Base-by-base conservation (phyloP, 169 alveolate genomes). In the Plasmodium malariae region DNA sequence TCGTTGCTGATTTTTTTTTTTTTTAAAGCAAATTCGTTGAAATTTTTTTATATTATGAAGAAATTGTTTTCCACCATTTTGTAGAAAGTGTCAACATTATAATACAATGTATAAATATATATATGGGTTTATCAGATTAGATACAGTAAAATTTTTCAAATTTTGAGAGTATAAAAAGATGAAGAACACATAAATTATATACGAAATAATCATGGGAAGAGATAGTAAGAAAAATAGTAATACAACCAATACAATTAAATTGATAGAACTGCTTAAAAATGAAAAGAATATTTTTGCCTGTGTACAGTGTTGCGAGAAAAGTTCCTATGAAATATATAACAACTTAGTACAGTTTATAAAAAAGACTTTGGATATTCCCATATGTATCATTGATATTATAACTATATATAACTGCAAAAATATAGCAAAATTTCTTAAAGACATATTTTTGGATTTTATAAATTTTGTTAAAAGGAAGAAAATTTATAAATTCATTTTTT, bases 281-380 rank as follows among this genome's bases (percentile, higher is more conserved):
- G 37, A 68, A 28, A 51, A 71, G 34, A 86, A 1, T 21, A 37
- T 40, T 0, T 86, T 72, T 49, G 51, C 40, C 14, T 86, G 76
- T 49, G 37, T 86, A 14, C 40, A 62, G 34, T 86, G 86, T 59
- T 57, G 70, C 17, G 68, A 86, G 12, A 57, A 48, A 11, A 86
- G 70, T 71, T 86, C 92, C 2, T 86, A 69, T 63, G 92, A 86
- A 51, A 71, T 57, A 12, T 86, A 48, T 57, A 59, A 86, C 54
- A 71, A 86, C 74, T 55, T 86, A 37, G 19, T 86, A 32, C 30
- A 43, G 26, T 86, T 26, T 69, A 28, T 86, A 63, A 68, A 86
- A 86, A 43, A 19, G 21, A 2, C 51, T 69, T 86, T 86, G 76
- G 24, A 70, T 24, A 43, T 59, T 32, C 72, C 34, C 28, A 3